Conservation (phyloP, 2,329 filamentous ascomycete species). For the Botrytis hyacinthi region DNA sequence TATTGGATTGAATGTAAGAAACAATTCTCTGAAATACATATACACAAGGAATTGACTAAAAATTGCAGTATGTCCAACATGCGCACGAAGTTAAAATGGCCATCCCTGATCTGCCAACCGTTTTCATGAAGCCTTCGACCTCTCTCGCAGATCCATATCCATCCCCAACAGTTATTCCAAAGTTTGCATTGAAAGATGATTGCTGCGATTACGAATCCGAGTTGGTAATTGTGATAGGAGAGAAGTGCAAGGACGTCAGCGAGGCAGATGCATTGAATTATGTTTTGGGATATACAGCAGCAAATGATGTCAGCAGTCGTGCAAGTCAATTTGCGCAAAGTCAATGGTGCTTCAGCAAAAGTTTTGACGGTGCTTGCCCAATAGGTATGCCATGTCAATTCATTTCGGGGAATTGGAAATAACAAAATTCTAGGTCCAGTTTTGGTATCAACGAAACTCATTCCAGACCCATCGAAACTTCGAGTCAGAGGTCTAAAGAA, state of each 20-base stretch:
- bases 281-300: conserved; percentile 55
- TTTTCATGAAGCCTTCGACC: conserved; percentile 36
- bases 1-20: conserved; percentile 49
- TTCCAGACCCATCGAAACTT: conserved; percentile 45
- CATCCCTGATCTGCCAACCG: conserved; percentile 44
- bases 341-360: conserved; percentile 53
- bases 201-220: conserved; percentile 52
- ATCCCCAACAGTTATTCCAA: conserved; percentile 46
- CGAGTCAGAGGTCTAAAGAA: conserved; percentile 49
- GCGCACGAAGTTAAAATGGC: conserved; percentile 47
- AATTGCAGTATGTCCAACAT: conserved; percentile 45
- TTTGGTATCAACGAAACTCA: conserved; percentile 46
- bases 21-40: neutral
- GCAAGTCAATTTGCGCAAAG: conserved; percentile 49
- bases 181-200: conserved; percentile 45
- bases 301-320: conserved; percentile 55
- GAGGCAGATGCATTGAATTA: conserved; percentile 49
- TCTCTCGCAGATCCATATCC: conserved; percentile 34
- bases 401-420: neutral
- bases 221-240: conserved; percentile 49
- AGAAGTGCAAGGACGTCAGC: conserved; percentile 47
- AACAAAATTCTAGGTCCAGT: conserved; percentile 43
- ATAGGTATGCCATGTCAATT: conserved; percentile 39
- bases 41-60: neutral
- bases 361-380: conserved; percentile 50